These are phyloP conservation scores for Jamesozyma hellenica DNA, from an alignment of 805 yeast species.

Conservation along the genomic window DNA sequence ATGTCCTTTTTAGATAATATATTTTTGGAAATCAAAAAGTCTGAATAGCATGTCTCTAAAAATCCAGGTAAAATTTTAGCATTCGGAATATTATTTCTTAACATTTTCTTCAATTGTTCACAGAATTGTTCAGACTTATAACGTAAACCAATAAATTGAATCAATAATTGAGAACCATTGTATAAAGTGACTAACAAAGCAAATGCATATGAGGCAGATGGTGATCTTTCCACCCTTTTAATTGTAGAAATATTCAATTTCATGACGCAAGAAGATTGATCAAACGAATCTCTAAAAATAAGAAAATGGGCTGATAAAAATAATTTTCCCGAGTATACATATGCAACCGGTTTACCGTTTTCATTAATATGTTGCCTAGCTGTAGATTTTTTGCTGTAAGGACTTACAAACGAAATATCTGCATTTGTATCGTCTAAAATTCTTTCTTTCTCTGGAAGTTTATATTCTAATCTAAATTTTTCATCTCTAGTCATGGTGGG, in stretches of 20 bases:
- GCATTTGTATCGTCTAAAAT: conserved; percentile 59
- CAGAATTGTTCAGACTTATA: conserved; percentile 78
- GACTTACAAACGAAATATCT: conserved; percentile 38
- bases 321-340: conserved; percentile 51
- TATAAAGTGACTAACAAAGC: conserved; percentile 65
- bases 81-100: conserved; percentile 53
- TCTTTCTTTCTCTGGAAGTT: conserved; percentile 61
- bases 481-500: conserved; percentile 55
- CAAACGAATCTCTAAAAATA: conserved; percentile 63
- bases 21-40: conserved; percentile 57
- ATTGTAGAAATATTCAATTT: conserved; percentile 66
- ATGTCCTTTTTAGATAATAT: conserved; percentile 30
- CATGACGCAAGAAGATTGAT: conserved; percentile 57
- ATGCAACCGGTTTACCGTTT: conserved; percentile 19
- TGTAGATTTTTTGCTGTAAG: conserved; percentile 11
- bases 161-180: conserved; percentile 48
- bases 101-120: conserved; percentile 46
- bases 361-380: conserved; percentile 1
- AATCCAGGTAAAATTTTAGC: conserved; percentile 57
- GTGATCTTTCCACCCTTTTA: conserved; percentile 77
- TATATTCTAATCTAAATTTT: conserved; percentile 53
- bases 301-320: conserved; percentile 66
- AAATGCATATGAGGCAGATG: conserved; percentile 64
- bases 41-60: conserved; percentile 70
- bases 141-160: conserved; percentile 71